These are phyloP conservation scores for Colletotrichum gigasporum DNA, from an alignment of 2,329 filamentous ascomycete genomes.

Conservation along the genomic window DNA sequence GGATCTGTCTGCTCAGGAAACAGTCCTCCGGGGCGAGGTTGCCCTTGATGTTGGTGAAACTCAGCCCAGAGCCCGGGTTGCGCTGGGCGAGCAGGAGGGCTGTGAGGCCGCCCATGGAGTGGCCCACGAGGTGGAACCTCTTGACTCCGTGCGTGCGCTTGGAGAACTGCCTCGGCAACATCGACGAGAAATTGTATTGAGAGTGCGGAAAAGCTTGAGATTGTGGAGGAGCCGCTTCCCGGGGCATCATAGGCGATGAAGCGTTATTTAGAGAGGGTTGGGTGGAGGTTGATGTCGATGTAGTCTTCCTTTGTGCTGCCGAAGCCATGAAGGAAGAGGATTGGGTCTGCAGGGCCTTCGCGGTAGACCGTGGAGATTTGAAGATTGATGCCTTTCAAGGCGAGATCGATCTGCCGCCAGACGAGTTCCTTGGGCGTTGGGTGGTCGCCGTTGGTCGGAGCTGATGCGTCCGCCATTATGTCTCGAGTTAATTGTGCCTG, in stretches of 20 bases:
- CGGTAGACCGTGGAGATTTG: conserved; percentile 28
- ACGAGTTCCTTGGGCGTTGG: not conserved
- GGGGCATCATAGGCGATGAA: conserved; percentile 38
- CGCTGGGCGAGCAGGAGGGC: conserved; percentile 33
- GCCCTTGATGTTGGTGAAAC: conserved; percentile 39
- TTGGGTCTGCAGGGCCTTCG: not conserved
- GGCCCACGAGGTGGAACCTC: conserved; percentile 37
- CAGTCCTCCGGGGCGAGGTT: conserved; percentile 39
- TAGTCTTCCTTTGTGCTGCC: conserved; percentile 40
- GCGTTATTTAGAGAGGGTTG: conserved; percentile 24
- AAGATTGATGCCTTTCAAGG: conserved; percentile 32
- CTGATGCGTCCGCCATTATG: not conserved
- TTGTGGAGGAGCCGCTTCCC: conserved; percentile 34
- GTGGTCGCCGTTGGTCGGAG: not conserved
- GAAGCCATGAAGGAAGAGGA: conserved; percentile 38
- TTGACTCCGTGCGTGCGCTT: conserved; percentile 24
- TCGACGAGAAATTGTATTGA: conserved; percentile 34
- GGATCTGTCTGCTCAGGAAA: conserved; percentile 37
- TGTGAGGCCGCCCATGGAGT: conserved; percentile 40
- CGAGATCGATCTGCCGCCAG: not conserved
- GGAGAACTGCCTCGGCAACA: conserved; percentile 32
- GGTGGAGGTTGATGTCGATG: conserved; percentile 33
- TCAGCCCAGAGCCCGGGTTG: conserved; percentile 20
- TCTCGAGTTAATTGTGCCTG: not conserved
- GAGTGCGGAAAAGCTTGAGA: conserved; percentile 28